Conservation (phyloP, 108 stramenopile species). For the Epipyxis sp. region DNA sequence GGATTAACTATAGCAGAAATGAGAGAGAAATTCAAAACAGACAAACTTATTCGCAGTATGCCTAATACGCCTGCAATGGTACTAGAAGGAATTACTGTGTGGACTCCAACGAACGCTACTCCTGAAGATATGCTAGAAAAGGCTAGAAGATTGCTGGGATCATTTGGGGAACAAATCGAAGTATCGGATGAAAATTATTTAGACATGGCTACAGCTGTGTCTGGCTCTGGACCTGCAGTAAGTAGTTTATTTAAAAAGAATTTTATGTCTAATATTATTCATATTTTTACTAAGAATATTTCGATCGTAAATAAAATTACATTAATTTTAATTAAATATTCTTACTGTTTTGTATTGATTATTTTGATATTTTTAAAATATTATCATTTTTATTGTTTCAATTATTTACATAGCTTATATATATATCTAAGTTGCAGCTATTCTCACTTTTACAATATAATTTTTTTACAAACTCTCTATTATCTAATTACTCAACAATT, state of each 20-base stretch:
- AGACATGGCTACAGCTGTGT: constrained; percentile 81
- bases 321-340: too few species aligned
- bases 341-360: too few species aligned
- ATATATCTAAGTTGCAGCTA: too few species aligned
- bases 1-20: constrained; percentile 38
- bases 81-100: constrained; percentile 39
- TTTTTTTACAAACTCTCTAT: too few species aligned
- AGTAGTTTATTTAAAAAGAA: not conserved
- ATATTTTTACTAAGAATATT: too few species aligned
- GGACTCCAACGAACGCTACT: constrained; percentile 58
- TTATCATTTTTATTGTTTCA: too few species aligned
- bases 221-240: constrained; percentile 77
- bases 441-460: too few species aligned
- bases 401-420: too few species aligned
- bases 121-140: constrained; percentile 34
- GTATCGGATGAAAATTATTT: constrained; percentile 81
- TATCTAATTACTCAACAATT: too few species aligned
- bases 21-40: constrained; percentile 27
- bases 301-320: too few species aligned
- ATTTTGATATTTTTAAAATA: too few species aligned
- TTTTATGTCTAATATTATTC: too few species aligned
- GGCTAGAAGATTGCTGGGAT: constrained; percentile 54
- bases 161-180: constrained; percentile 74
- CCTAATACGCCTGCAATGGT: constrained; percentile 85
- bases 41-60: constrained; percentile 79